These are phyloP conservation scores for Kitagawia praeruptora DNA, from an alignment of 129 eudicot species.

Conservation along the genomic window DNA sequence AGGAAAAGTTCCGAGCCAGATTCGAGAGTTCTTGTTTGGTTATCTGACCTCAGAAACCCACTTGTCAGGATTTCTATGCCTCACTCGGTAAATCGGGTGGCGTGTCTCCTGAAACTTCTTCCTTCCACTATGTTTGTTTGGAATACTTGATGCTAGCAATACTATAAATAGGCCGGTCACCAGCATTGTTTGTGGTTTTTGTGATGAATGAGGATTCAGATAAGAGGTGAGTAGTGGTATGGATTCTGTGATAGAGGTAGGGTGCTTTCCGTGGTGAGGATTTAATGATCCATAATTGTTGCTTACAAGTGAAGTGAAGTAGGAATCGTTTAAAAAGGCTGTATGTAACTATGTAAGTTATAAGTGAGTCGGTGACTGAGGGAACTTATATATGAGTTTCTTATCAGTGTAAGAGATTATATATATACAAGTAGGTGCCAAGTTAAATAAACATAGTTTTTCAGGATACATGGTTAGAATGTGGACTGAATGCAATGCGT, in stretches of 20 bases:
- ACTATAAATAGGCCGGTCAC: not conserved
- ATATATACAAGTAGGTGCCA: too few species aligned
- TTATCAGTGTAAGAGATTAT: too few species aligned
- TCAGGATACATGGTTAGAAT: not conserved
- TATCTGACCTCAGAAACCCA: constrained; percentile 40
- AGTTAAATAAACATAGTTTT: too few species aligned
- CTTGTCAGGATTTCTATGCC: constrained; percentile 22
- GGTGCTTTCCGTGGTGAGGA: not conserved
- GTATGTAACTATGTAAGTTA: not conserved
- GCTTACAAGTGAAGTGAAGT: not conserved
- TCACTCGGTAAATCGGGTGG: constrained; percentile 20
- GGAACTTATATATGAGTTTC: too few species aligned
- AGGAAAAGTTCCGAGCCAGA: constrained; percentile 33
- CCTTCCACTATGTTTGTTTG: constrained; percentile 22
- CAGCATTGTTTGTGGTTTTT: not conserved
- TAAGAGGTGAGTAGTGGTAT: not conserved
- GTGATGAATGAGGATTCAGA: not conserved
- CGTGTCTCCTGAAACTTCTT: constrained; percentile 22
- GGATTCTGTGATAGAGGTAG: not conserved
- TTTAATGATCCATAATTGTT: not conserved
- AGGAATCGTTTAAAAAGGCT: not conserved
- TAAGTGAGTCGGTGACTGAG: too few species aligned
- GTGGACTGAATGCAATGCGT: not conserved
- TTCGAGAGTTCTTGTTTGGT: constrained; percentile 43
- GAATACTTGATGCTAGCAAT: constrained; percentile 15